These are phyloP conservation scores for Polyporus arcularius DNA, from an alignment of 768 basidiomycete genomes.

Conservation along the genomic window DNA sequence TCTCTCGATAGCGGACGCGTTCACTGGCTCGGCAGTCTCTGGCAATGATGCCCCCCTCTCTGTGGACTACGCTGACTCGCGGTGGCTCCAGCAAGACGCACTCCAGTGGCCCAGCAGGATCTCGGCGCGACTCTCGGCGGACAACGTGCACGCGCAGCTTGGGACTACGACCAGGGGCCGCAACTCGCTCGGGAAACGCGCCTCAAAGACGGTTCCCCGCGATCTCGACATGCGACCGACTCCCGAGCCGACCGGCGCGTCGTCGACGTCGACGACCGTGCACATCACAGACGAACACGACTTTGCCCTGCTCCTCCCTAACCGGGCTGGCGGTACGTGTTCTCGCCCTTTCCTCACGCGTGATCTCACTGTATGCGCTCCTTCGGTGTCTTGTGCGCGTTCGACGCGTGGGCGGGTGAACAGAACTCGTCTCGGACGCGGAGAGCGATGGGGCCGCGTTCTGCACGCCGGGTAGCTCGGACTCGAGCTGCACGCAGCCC, in stretches of 20 bases:
- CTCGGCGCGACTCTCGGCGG: too few relatives aligned
- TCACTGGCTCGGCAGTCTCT: not conserved
- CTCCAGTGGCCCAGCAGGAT: too few relatives aligned
- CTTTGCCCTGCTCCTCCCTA: conserved; percentile 41
- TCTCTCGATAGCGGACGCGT: not conserved
- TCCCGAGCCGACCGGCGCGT: conserved; percentile 40
- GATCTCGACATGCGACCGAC: conserved; percentile 34
- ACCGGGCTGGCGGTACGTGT: conserved; percentile 31
- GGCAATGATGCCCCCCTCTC: not conserved
- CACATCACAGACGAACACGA: conserved; percentile 30
- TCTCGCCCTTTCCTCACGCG: not conserved
- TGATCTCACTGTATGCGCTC: not conserved
- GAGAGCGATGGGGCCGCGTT: conserved; percentile 40
- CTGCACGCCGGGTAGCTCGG: conserved; percentile 33
- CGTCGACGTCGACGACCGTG: conserved; percentile 37
- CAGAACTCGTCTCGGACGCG: conserved; percentile 42
- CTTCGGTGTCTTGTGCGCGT: not conserved
- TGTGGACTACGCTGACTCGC: not conserved
- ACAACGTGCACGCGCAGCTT: too few relatives aligned
- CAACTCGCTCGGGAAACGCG: conserved; percentile 8
- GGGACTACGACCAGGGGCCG: not conserved
- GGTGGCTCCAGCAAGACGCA: too few relatives aligned
- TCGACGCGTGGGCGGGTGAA: not conserved
- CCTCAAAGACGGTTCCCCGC: conserved; percentile 3
- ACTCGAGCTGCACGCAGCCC: conserved; percentile 27